phyloP scores from a whole-genome alignment of 2,329 filamentous ascomycete species.

The Thelonectria rubi region DNA sequence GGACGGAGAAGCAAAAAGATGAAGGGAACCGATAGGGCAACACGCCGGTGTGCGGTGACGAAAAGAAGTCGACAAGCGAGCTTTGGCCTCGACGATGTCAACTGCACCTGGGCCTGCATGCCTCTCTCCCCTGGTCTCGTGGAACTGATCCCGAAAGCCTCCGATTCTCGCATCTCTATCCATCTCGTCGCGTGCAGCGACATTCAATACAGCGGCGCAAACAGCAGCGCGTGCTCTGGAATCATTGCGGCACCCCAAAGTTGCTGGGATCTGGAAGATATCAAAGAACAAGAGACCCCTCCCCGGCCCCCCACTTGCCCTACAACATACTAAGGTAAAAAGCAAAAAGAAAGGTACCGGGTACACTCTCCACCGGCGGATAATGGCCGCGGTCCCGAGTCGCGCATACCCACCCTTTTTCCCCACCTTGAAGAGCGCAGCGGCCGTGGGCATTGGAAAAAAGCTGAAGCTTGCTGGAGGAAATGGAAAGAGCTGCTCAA shows the following conservation, averaged over 20 bases:
- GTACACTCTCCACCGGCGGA: not conserved
- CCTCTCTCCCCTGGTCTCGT: not conserved
- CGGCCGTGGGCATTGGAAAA: slow-evolving; percentile 24
- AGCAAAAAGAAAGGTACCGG: slow-evolving; percentile 5
- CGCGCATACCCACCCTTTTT: not conserved
- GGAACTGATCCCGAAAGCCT: slow-evolving; percentile 8
- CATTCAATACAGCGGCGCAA: not conserved
- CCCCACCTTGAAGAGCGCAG: not conserved
- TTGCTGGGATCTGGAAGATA: no score
- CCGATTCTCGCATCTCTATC: slow-evolving; percentile 8
- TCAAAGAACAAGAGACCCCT: not conserved
- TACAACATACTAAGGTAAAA: not conserved
- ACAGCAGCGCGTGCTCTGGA: not conserved
- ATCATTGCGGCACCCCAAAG: not conserved
- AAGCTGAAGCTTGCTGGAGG: slow-evolving; percentile 20
- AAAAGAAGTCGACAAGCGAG: not conserved
- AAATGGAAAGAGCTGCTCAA: not conserved
- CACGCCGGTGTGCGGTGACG: slow-evolving; percentile 11
- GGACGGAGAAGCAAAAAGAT: not conserved
- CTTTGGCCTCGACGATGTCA: not conserved
- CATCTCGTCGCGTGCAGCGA: not conserved
- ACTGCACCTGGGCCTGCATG: not conserved
- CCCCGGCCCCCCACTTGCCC: slow-evolving; percentile 18
- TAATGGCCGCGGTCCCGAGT: not conserved
- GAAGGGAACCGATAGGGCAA: not conserved